phyloP scores from a whole-genome alignment of 2,329 filamentous ascomycete genomes.

The Hypoxylon sp. region DNA sequence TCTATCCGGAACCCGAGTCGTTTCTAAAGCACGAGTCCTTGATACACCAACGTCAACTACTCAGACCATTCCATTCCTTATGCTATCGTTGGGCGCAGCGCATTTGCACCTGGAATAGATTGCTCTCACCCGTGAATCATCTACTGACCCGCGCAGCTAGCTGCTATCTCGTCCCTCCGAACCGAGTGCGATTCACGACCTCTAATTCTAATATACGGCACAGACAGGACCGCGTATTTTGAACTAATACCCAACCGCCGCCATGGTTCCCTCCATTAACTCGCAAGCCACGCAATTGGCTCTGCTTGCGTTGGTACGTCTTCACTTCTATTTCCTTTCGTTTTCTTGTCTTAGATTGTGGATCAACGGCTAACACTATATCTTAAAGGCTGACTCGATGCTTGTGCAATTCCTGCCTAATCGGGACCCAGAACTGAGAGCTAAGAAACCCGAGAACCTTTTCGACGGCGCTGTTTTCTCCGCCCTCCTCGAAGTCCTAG shows the following conservation, averaged over 20 bases:
- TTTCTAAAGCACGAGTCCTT: slow-evolving; percentile 16
- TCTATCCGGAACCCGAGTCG: slow-evolving; percentile 9
- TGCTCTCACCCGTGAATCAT: slow-evolving; percentile 15
- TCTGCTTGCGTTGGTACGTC: slow-evolving; percentile 52
- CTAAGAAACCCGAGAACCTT: slow-evolving; percentile 66
- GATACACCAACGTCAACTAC: slow-evolving; percentile 17
- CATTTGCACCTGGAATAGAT: not conserved
- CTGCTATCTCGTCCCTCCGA: slow-evolving; percentile 22
- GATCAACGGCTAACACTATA: slow-evolving; percentile 19
- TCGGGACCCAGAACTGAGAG: slow-evolving; percentile 60
- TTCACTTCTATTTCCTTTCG: slow-evolving; percentile 36
- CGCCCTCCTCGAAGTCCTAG: slow-evolving; percentile 71
- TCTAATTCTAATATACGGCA: slow-evolving; percentile 35
- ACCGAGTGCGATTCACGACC: slow-evolving; percentile 21
- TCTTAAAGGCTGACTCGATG: slow-evolving; percentile 51
- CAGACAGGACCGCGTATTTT: slow-evolving; percentile 12
- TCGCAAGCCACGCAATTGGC: slow-evolving; percentile 45
- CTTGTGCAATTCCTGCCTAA: slow-evolving; percentile 45
- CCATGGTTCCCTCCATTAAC: slow-evolving; percentile 51
- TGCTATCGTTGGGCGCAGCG: slow-evolving; percentile 5
- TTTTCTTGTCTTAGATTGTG: slow-evolving; percentile 24
- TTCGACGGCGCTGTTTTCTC: slow-evolving; percentile 69
- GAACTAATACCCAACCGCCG: slow-evolving; percentile 32
- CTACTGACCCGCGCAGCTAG: slow-evolving; percentile 27
- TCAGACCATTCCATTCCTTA: slow-evolving; percentile 14